phyloP scores from a whole-genome alignment of 345 rosid species.

The Pistacia vera region DNA sequence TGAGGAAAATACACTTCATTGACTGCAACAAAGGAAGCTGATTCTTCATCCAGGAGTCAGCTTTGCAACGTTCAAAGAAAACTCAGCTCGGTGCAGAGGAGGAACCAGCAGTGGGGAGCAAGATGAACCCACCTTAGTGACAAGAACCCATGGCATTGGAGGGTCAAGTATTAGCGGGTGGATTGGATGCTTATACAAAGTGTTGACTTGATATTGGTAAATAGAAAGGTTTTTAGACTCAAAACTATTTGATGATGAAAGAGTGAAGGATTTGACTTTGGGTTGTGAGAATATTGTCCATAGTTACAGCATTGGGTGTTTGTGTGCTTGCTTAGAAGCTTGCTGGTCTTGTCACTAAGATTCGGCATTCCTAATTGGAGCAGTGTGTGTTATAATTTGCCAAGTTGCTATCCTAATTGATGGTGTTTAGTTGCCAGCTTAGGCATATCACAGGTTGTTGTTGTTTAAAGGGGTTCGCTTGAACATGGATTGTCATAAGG shows the following conservation, averaged over 20 bases:
- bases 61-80: background rate
- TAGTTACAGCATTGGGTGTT: conserved; percentile 40
- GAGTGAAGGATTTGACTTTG: conserved; percentile 32
- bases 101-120: conserved; percentile 36
- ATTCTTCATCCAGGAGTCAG: conserved; percentile 4
- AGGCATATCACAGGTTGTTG: too few species aligned
- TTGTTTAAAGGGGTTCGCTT: too few species aligned
- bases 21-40: too few species aligned
- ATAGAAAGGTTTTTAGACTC: conserved; percentile 27
- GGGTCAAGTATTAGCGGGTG: conserved; percentile 28
- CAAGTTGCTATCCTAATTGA: too few species aligned
- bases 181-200: conserved; percentile 27
- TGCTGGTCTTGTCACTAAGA: conserved; percentile 29
- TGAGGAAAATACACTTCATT: too few species aligned
- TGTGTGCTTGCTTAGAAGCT: conserved; percentile 35
- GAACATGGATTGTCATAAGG: too few species aligned
- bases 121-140: too few species aligned
- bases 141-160: conserved; percentile 41
- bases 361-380: conserved; percentile 38
- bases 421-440: too few species aligned
- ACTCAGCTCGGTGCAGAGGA: conserved; percentile 23
- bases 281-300: conserved; percentile 36
- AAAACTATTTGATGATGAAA: conserved; percentile 22
- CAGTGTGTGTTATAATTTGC: conserved; percentile 28
- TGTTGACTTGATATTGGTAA: conserved; percentile 24